Base-by-base conservation (phyloP, 768 basidiomycete species). In the Trametes coccinea region DNA sequence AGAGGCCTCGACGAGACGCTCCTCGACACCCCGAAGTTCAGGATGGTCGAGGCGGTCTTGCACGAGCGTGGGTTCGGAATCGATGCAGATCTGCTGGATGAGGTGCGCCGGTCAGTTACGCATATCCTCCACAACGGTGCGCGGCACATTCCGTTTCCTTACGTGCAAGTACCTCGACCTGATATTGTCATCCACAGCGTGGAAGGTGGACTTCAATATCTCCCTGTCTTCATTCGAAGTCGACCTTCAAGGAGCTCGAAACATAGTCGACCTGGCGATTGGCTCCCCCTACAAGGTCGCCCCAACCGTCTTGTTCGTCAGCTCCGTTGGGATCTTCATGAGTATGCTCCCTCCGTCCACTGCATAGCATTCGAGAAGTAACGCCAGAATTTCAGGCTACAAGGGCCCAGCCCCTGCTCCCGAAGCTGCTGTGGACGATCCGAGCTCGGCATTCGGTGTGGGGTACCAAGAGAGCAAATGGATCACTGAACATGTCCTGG, bases 121-220 rank as follows among this genome's bases (percentile, higher is more conserved):
- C 73, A 72, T 39, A 71, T 80, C 66, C 74, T 78, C 13, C 76
- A 78, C 66, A 77, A 77, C 43, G 74, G 75, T 76, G 60, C 2
- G 60, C 65, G 6, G 45, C 22, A 22, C 22, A 22, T 22, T 16
- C 29, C 3, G 4, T 31, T 7, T 2, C 4, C 1, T 16, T 22
- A 11, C 10, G 8, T 13, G n/a, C 1, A 40, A 39, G 31, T 64
- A 30, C 29, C 27, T 22, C 22, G 22, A 22, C 22, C 22, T 22
- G 22, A 22, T 37, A 37, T 37, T 46, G 13, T 30, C 8, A 30
- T 34, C 33, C 13, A 13, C 40, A 74, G 76, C 74, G 13, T 77
- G 75, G 74, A 70, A 61, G 0, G 72, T 76, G 14, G 64, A 76
- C 55, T 76, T 76, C 63, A 76, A 74, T 52, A 31, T 73, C 3